Percentiles rank a stretch among this genome's conserved stretches.
These are phyloP conservation scores for Suhomyces anneliseae DNA, from an alignment of 1,139 yeast genomes.

Conservation along the genomic window DNA sequence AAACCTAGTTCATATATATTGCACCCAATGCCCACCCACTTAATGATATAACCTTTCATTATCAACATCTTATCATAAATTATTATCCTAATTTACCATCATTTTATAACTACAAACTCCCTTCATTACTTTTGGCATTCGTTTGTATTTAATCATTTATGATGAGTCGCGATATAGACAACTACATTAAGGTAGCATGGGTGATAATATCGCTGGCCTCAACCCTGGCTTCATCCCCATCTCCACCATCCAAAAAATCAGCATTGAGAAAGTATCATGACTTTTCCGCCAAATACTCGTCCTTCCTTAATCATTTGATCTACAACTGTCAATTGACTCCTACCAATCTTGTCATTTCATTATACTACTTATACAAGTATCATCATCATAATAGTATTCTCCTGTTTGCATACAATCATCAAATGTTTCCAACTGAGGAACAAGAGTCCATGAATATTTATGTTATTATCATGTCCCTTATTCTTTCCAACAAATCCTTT, in stretches of 20 bases:
- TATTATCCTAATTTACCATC: too few relatives aligned
- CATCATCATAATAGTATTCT: constrained; percentile 14
- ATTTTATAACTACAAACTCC: too few relatives aligned
- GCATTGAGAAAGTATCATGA: constrained; percentile 8
- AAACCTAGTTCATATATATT: constrained; percentile 1
- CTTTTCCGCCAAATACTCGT: constrained; percentile 21
- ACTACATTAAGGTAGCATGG: constrained; percentile 16
- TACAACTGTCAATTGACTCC: constrained; percentile 30
- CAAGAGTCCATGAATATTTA: constrained; percentile 23
- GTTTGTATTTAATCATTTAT: too few relatives aligned
- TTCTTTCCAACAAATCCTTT: constrained; percentile 48
- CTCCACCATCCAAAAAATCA: constrained; percentile 1
- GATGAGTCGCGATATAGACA: constrained; percentile 6
- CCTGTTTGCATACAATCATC: constrained; percentile 6
- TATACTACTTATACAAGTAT: constrained; percentile 34
- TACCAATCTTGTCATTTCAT: constrained; percentile 32
- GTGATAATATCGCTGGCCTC: constrained; percentile 9
- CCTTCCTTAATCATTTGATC: constrained; percentile 22
- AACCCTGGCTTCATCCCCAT: not conserved
- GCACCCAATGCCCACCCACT: not conserved
- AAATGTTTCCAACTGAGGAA: constrained; percentile 4
- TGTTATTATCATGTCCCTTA: constrained; percentile 34
- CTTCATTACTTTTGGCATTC: too few relatives aligned
- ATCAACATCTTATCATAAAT: too few relatives aligned
- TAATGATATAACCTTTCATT: too few relatives aligned